Evolutionary conservation across 1,284 basidiomycete species (phyloP), one percentile per base, ranked within the genome.

Genomic region (Leccinum pachyderme): DNA sequence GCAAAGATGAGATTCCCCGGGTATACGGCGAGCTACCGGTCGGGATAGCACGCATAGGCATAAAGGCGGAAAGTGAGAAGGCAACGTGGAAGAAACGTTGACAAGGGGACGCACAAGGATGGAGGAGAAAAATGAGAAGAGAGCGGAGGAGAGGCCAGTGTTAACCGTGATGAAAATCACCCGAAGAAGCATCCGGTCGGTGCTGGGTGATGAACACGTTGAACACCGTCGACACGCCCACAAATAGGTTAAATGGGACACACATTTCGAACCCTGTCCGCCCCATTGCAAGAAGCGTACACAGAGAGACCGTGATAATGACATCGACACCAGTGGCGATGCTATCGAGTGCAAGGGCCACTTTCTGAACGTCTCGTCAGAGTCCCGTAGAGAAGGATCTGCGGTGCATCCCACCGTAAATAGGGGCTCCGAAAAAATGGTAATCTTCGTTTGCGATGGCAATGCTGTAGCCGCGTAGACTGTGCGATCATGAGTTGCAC

Each of bases 91-190:
- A 18, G 33, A 43, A 28, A 43, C 31, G 37, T 24, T 31, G 45
- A 22, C 24, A 3, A n/a, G 3, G 4, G 22, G 3, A 64, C 61
- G 41, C 12, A 62, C 63, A 48, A 67, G 24, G 35, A 64, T 33
- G n/a, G 62, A 52, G 24, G 66, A 51, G 32, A 67, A 35, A 43
- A 65, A 57, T 9, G 64, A 66, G 4, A 67, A 65, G n/a, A 63
- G 31, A 3, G 66, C 57, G 2, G 64, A 63, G 6, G 55, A 69
- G 29, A 67, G 63, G 2, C 64, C 64, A 7, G 63, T 61, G 45
- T 68, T 63, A 43, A 68, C 54, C 31, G 64, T 61, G 37, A 61
- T 61, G 44, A 65, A 61, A 13, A 64, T 66, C 56, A 68, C 4
- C 13, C 66, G 60, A 28, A 50, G 48, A 53, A 68, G 49, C 53